Percentiles rank a stretch among this genome's conserved stretches.
Conservation (phyloP, 1,139 yeast species). For the Taphrina betulina region DNA sequence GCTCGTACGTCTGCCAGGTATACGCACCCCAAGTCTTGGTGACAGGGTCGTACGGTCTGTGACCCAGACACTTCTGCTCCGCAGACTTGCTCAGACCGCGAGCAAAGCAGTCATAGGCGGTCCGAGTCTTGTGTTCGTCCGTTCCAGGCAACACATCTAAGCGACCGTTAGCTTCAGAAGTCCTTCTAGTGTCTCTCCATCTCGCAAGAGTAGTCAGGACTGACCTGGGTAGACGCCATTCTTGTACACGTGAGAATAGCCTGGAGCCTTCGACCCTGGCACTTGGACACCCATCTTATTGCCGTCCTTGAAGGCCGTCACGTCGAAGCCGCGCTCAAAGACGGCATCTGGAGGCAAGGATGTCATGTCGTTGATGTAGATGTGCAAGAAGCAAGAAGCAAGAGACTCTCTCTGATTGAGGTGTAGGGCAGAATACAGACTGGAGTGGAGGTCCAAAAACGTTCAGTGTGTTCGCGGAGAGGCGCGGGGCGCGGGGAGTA, state of each 20-base stretch:
- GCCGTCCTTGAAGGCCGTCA: slow-evolving; percentile 36
- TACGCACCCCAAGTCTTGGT: slow-evolving; percentile 51
- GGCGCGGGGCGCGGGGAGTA: too few relatives aligned
- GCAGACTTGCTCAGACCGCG: slow-evolving; percentile 48
- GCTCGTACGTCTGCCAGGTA: slow-evolving; percentile 52
- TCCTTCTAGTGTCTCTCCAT: too few relatives aligned
- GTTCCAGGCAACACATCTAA: slow-evolving; percentile 49
- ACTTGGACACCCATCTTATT: slow-evolving; percentile 48
- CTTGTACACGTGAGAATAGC: slow-evolving; percentile 54
- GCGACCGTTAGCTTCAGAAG: too few relatives aligned
- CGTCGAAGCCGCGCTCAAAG: slow-evolving; percentile 12
- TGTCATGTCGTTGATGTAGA: not conserved
- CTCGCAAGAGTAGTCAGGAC: too few relatives aligned
- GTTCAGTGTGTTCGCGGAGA: too few relatives aligned
- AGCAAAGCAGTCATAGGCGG: slow-evolving; percentile 54
- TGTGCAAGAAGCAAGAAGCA: too few relatives aligned
- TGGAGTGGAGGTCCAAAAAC: too few relatives aligned
- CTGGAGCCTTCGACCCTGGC: slow-evolving; percentile 51
- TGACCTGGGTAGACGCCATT: slow-evolving; percentile 47
- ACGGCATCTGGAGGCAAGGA: slow-evolving; percentile 18
- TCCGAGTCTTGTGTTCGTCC: slow-evolving; percentile 53
- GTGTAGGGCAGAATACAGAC: too few relatives aligned
- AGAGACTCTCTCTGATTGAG: too few relatives aligned
- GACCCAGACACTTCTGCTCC: slow-evolving; percentile 54
- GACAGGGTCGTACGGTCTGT: slow-evolving; percentile 50